These are phyloP conservation scores for Macrophomina pseudophaseolina DNA, from an alignment of 2,329 filamentous ascomycete genomes.

Conservation along the genomic window DNA sequence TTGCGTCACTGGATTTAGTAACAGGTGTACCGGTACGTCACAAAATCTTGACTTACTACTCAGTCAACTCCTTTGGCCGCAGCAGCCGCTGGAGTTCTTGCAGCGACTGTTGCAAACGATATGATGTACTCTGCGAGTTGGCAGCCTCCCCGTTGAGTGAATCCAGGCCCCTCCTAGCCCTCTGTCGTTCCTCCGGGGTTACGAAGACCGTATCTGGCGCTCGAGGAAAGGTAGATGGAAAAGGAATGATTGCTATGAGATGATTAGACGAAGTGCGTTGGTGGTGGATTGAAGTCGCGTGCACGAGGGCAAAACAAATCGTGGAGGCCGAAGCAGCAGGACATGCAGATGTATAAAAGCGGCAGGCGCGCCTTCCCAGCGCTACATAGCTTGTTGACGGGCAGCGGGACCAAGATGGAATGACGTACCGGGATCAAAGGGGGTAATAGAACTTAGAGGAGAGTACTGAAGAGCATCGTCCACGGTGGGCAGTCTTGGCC, in stretches of 20 bases:
- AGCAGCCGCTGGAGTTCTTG: constrained; percentile 77
- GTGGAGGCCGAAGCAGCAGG: background rate
- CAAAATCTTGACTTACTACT: constrained; percentile 61
- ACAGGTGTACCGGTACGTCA: background rate
- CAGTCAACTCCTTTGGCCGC: constrained; percentile 70
- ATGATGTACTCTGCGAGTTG: constrained; percentile 63
- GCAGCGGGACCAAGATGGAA: constrained; percentile 10
- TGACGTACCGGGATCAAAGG: constrained; percentile 73
- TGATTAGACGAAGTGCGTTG: constrained; percentile 27
- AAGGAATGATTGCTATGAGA: constrained; percentile 51
- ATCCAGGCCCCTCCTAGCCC: constrained; percentile 62
- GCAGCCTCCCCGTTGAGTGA: constrained; percentile 73
- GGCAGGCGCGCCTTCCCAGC: background rate
- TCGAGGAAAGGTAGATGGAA: constrained; percentile 49
- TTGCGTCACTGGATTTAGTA: background rate
- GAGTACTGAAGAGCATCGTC: constrained; percentile 82
- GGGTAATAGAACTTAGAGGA: constrained; percentile 78
- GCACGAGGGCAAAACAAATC: no score
- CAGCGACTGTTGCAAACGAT: constrained; percentile 72
- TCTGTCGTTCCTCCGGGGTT: constrained; percentile 52
- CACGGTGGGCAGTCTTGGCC: constrained; percentile 57
- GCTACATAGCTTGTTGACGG: constrained; percentile 5
- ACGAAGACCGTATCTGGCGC: constrained; percentile 45
- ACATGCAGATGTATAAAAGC: background rate
- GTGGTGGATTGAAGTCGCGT: constrained; percentile 23